These are phyloP conservation scores for Naganishia liquefaciens DNA, from an alignment of 1,284 basidiomycete species.

Conservation along the genomic window DNA sequence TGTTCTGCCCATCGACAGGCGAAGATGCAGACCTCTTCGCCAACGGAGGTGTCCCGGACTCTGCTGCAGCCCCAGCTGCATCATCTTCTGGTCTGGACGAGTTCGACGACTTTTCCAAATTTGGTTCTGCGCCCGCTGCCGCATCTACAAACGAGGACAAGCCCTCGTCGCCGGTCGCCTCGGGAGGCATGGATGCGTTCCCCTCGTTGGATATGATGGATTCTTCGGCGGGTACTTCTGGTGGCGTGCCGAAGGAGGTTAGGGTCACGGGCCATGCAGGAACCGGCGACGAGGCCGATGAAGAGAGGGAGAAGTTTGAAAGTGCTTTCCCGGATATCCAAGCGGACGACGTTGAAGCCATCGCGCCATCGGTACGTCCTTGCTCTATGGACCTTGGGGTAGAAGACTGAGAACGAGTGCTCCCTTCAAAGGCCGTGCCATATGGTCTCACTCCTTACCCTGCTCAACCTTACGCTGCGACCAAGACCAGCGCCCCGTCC, in stretches of 20 bases:
- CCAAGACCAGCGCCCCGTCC: slow-evolving; percentile 56
- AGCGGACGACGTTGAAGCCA: slow-evolving; percentile 56
- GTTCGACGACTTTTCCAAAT: slow-evolving; percentile 13
- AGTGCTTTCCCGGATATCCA: slow-evolving; percentile 86
- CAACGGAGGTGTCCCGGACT: slow-evolving; percentile 35
- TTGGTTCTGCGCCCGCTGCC: slow-evolving; percentile 10
- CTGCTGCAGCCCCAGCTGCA: slow-evolving; percentile 4
- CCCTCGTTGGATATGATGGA: slow-evolving; percentile 42
- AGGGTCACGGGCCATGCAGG: slow-evolving; percentile 70
- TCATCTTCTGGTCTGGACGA: slow-evolving; percentile 13
- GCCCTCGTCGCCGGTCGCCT: slow-evolving; percentile 39
- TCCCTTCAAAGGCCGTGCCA: slow-evolving; percentile 38
- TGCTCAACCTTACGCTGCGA: slow-evolving; percentile 36
- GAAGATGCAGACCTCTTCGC: slow-evolving; percentile 54
- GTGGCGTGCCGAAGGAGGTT: slow-evolving; percentile 55
- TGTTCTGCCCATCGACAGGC: slow-evolving; percentile 35
- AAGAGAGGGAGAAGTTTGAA: slow-evolving; percentile 87
- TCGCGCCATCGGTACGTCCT: slow-evolving; percentile 14
- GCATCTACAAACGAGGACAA: background rate
- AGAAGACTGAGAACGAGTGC: background rate
- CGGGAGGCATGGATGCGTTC: slow-evolving; percentile 48
- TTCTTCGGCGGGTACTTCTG: slow-evolving; percentile 2
- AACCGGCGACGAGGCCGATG: slow-evolving; percentile 57
- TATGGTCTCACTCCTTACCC: slow-evolving; percentile 53
- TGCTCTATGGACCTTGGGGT: slow-evolving; percentile 26